phyloP scores from a whole-genome alignment of 768 basidiomycete species.

The Punctularia strigosozonata region DNA sequence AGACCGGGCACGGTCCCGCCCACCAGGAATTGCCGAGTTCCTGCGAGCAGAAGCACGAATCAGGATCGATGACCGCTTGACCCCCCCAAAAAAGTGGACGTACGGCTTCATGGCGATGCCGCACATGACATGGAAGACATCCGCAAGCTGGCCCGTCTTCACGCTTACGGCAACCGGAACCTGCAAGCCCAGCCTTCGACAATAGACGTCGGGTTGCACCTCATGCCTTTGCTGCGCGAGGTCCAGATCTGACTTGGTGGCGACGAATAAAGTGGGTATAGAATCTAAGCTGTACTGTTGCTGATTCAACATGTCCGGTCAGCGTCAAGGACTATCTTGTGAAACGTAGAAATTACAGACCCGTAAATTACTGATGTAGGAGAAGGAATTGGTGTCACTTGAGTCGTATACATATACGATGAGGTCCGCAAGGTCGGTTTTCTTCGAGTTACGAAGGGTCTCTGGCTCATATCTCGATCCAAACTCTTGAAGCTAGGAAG shows the following conservation, averaged over 20 bases:
- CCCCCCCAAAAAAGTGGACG: constrained; percentile 18
- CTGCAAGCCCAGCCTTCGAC: constrained; percentile 76
- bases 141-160: constrained; percentile 72
- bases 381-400: constrained; percentile 97
- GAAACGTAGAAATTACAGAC: constrained; percentile 31
- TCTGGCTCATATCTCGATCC: constrained; percentile 93
- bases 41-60: constrained; percentile 8
- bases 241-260: constrained; percentile 98
- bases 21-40: constrained; percentile 59
- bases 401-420: constrained; percentile 96
- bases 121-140: constrained; percentile 81
- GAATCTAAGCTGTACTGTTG: constrained; percentile 96
- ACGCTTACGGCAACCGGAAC: constrained; percentile 94
- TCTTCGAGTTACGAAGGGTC: constrained; percentile 78
- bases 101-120: constrained; percentile 81
- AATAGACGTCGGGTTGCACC: constrained; percentile 97
- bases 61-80: constrained; percentile 2
- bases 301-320: constrained; percentile 32
- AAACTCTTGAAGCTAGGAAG: constrained; percentile 96
- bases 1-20: constrained; percentile 68
- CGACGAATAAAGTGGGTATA: constrained; percentile 92
- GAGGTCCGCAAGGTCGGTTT: constrained; percentile 86
- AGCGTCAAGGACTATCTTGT: constrained; percentile 4
- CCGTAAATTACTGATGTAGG: constrained; percentile 92
- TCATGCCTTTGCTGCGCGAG: constrained; percentile 87